Evolutionary conservation across 805 yeast species (phyloP).

Genomic region (Komagataella ulmi): DNA sequence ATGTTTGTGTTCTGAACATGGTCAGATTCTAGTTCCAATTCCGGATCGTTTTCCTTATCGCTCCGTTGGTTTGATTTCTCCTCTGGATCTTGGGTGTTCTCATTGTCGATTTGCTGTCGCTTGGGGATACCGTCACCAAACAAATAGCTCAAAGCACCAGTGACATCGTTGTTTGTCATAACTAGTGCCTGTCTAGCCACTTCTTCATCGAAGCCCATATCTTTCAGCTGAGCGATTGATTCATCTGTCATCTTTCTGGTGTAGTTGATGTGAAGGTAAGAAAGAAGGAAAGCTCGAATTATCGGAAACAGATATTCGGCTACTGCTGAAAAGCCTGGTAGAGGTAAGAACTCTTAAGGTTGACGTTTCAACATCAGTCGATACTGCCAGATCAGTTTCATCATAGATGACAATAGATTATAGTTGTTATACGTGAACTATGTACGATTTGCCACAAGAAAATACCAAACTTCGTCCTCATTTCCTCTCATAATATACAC

Average conservation of each 20-base stretch:
- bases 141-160: conserved; percentile 21
- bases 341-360: too few relatives aligned
- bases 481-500: neutral
- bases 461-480: neutral
- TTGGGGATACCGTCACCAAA: conserved; percentile 14
- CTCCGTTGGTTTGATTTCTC: neutral
- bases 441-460: neutral
- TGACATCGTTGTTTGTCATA: conserved; percentile 16
- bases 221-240: conserved; percentile 6
- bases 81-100: neutral
- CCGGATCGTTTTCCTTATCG: neutral
- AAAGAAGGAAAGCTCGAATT: neutral
- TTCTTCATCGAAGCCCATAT: conserved; percentile 26
- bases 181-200: conserved; percentile 25
- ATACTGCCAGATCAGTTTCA: neutral
- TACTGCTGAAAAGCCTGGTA: too few relatives aligned
- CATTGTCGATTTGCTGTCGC: neutral
- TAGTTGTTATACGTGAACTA: conserved; percentile 1
- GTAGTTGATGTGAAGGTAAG: neutral
- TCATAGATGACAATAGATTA: neutral
- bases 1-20: neutral
- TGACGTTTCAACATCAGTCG: too few relatives aligned
- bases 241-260: neutral
- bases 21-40: neutral
- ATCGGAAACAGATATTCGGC: neutral